These are phyloP conservation scores for Fusarium domesticum DNA, from an alignment of 2,329 filamentous ascomycete species.

Conservation along the genomic window DNA sequence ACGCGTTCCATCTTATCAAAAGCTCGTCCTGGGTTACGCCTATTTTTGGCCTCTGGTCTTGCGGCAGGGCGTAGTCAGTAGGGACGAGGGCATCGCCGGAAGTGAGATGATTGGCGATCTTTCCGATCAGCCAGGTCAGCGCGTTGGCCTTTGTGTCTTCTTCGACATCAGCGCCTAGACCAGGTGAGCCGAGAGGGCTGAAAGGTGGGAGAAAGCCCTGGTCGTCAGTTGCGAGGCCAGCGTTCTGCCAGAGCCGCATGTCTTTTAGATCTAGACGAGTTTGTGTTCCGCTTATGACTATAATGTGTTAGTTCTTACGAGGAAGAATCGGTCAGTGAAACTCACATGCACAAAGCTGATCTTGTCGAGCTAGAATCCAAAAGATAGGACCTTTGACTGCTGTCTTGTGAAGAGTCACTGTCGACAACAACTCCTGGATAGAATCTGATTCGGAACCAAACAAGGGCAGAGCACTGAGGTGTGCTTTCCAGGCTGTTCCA, in stretches of 20 bases:
- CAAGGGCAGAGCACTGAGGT: slow-evolving; percentile 63
- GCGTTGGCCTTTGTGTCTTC: slow-evolving; percentile 64
- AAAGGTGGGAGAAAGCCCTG: slow-evolving; percentile 20
- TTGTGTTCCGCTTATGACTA: slow-evolving; percentile 25
- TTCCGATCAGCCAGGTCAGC: slow-evolving; percentile 63
- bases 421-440: slow-evolving; percentile 2
- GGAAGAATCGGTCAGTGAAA: rapidly evolving
- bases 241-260: slow-evolving; percentile 60
- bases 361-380: slow-evolving; percentile 23
- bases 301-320: rapidly evolving
- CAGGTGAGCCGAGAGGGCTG: slow-evolving; percentile 38
- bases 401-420: slow-evolving; percentile 16
- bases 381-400: slow-evolving; percentile 24
- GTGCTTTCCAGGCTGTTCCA: slow-evolving; percentile 59
- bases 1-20: slow-evolving; percentile 17
- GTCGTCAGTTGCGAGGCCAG: slow-evolving; percentile 51
- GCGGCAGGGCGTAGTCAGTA: slow-evolving; percentile 26
- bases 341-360: slow-evolving; percentile 23
- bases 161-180: slow-evolving; percentile 49
- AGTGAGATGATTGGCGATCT: slow-evolving; percentile 63
- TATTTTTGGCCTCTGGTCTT: slow-evolving; percentile 11
- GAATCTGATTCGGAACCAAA: slow-evolving; percentile 46
- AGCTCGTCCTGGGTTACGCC: slow-evolving; percentile 24
- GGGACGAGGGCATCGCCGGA: slow-evolving; percentile 48
- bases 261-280: slow-evolving; percentile 55